Base-by-base conservation (phyloP, 352 stramenopile species). In the Globisporangium recalcitrans region DNA sequence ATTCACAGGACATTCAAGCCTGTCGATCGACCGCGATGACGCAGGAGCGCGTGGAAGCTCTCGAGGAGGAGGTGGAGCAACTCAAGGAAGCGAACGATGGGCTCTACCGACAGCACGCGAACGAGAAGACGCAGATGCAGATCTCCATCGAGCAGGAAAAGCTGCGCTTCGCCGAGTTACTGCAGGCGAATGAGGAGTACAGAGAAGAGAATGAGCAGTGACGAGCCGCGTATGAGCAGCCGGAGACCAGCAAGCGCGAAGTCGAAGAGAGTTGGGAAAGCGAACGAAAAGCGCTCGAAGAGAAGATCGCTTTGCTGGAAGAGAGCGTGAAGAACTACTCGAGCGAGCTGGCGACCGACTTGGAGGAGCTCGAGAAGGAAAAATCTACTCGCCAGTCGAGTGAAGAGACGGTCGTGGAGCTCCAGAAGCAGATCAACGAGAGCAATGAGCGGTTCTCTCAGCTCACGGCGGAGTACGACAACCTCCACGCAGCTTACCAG, bases 121-220 rank as follows among this genome's bases (percentile, higher is more conserved):
- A 87, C 53, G 83, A 90, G 24, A 91, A 93, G 64, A 78, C 78
- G 27, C 78, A 88, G 59, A 91, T 91, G 78, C 83, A 93, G 58
- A 69, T 84, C 31, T 71, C 74, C 1, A 82, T 89, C 32, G 81
- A 90, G 67, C 81, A 88, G 31, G 80, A 92, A 58, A 80, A 75
- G 48, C 42, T 79, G 9, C 70, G 60, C 14, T 71, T 74, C 4
- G 60, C 63, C 10, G 78, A 87, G 64, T 51, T 87, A n/a, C 55
- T 64, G 16, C 67, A 84, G 21, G 60, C 72, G 0, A 65, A 85
- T 44, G 72, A 77, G 9, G 69, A 68, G 10, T 85, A 80, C 32
- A 73, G 71, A 7, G 73, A 85, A 26, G 77, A 88, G 55, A 86
- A 87, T 26, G 63, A 78, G 26, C 77, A 85, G 44, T 88, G 77